A percentile compares a stretch with the other conserved stretches of the same genome.
These are phyloP conservation scores for Trichoderma orchidacearum DNA, from an alignment of 495 filamentous ascomycete species.

Conservation along the genomic window DNA sequence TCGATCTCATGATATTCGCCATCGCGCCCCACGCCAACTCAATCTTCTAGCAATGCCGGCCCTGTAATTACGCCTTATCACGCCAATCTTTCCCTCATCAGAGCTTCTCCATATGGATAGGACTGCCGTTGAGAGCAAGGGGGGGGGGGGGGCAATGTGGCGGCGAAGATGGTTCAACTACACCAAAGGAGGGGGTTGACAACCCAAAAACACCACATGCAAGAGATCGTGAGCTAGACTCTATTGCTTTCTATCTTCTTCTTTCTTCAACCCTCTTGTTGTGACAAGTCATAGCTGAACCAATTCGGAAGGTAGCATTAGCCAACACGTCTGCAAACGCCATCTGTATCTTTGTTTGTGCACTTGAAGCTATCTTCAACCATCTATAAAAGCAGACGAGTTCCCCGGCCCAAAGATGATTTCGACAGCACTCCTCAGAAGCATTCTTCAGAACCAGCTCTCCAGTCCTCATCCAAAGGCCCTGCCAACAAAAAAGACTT, in stretches of 20 bases:
- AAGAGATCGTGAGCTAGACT: not conserved
- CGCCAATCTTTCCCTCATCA: not conserved
- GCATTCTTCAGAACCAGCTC: not conserved
- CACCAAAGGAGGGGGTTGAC: not conserved
- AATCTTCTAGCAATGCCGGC: not conserved
- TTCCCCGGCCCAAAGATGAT: not conserved
- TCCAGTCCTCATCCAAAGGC: not conserved
- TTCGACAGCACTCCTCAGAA: not conserved
- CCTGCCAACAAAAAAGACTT: not conserved
- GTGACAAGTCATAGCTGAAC: not conserved
- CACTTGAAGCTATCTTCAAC: not conserved
- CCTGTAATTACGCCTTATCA: not conserved
- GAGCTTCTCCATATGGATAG: not conserved
- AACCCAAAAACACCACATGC: not conserved
- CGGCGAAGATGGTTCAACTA: not conserved
- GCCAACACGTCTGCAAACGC: not conserved
- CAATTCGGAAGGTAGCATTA: not conserved
- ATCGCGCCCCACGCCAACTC: not conserved
- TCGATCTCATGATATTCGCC: not conserved
- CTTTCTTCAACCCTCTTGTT: too few relatives aligned
- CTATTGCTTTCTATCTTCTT: not conserved
- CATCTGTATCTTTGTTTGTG: too few relatives aligned
- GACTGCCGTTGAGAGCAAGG: not conserved
- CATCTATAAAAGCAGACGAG: not conserved
- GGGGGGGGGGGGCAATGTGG: not conserved